phyloP scores from a whole-genome alignment of 768 basidiomycete species.

The Pisolithus orientalis region DNA sequence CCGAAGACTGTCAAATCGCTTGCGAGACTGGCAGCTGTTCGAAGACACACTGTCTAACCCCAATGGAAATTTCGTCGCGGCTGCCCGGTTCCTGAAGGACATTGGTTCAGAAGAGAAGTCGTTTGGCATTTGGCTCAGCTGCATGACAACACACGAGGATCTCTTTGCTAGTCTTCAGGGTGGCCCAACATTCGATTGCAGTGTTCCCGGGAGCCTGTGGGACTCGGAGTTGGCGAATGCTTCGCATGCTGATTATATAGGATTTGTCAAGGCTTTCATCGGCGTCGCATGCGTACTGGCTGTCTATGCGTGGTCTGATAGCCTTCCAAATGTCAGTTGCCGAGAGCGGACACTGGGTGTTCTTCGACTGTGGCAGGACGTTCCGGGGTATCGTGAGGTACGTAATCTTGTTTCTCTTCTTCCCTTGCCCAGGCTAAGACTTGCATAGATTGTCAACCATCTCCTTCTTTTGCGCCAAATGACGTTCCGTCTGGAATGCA shows the following conservation, averaged over 20 bases:
- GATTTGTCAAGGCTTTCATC: constrained; percentile 59
- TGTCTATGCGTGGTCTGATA: constrained; percentile 78
- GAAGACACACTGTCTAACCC: constrained; percentile 55
- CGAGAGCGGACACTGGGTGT: constrained; percentile 60
- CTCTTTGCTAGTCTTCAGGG: constrained; percentile 32
- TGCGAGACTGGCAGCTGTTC: constrained; percentile 55
- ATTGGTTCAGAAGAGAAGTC: constrained; percentile 60
- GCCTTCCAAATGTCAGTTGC: constrained; percentile 57
- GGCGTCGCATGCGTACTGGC: constrained; percentile 64
- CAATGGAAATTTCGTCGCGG: constrained; percentile 42
- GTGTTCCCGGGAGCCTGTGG: constrained; percentile 37
- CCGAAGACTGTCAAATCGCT: constrained; percentile 40
- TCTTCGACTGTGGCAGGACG: constrained; percentile 33
- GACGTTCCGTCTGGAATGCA: constrained; percentile 66
- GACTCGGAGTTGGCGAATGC: constrained; percentile 19
- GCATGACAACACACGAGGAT: constrained; percentile 55
- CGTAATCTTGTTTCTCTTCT: constrained; percentile 3
- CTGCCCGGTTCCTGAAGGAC: constrained; percentile 52
- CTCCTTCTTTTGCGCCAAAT: constrained; percentile 67
- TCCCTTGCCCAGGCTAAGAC: neutral
- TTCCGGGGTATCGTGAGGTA: constrained; percentile 72
- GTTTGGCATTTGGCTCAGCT: constrained; percentile 67
- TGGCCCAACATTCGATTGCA: constrained; percentile 12
- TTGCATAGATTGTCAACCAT: constrained; percentile 64
- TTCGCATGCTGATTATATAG: constrained; percentile 54